Base-by-base conservation (phyloP, 1,284 basidiomycete species). In the Amylostereum chailletii region DNA sequence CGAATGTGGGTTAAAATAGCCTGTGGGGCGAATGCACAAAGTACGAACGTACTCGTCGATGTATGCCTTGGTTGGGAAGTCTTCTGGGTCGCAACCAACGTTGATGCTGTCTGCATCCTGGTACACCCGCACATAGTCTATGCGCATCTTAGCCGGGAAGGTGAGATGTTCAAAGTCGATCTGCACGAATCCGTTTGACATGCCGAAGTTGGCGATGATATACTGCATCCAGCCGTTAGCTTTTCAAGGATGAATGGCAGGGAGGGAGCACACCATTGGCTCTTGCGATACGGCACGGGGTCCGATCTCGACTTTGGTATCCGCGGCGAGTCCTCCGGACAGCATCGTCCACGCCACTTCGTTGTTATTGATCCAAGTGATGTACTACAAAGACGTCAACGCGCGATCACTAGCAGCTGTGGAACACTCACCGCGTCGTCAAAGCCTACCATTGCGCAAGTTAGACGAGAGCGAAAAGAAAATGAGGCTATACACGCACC, bases 41-140 rank as follows among this genome's bases (percentile, higher is more conserved):
- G 6, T 26, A 5, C 1, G n/a, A n/a, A 65, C 78, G 37, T 55
- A 83, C 83, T 77, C 64, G 32, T 83, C 68, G 56, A 90, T 90
- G 61, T 90, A 90, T 19, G 75, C 71, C 34, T 72, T 64, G 0
- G 92, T 94, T 0, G 91, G 92, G 63, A 81, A 85, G 47, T 81
- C 77, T 29, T 71, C 65, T 5, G 91, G 91, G 59, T 92, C 86
- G 60, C 92, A 95, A 2, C 90, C 89, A 32, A 90, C 71, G 62
- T 87, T 90, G 49, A 83, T 76, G 8, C 72, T 63, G 48, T 79
- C 68, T 53, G 77, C 73, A 9, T 80, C 75, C 59, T 90, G 88
- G 62, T 91, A 92, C 1, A 94, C 83, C 6, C 91, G 78, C 39
- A 94, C 77, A 67, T 83, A 94, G 62, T 95, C 90, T 47, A 94